phyloP scores from a whole-genome alignment of 2,329 filamentous ascomycete species.

The Sporothrix brunneoviolacea region DNA sequence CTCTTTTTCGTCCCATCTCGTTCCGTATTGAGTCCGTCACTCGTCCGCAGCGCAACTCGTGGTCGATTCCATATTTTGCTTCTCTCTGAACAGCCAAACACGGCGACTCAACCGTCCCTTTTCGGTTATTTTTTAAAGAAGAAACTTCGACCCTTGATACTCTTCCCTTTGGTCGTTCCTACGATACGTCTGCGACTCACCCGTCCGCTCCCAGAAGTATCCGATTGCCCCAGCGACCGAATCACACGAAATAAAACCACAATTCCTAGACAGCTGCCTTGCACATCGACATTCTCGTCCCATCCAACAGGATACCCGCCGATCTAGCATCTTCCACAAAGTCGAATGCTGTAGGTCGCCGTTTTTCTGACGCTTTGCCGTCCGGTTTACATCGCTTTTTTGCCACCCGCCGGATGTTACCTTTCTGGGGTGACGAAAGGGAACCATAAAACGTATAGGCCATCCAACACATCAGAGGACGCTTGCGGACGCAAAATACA shows the following conservation, averaged over 20 bases:
- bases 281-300: background rate
- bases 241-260: background rate
- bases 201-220: too few species aligned
- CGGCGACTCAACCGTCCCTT: too few species aligned
- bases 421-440: background rate
- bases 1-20: background rate
- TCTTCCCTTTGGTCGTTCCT: too few species aligned
- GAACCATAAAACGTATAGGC: background rate
- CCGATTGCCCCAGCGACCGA: conserved; percentile 2
- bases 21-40: too few species aligned
- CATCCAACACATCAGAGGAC: background rate
- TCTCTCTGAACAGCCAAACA: too few species aligned
- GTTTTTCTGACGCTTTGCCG: conserved; percentile 8
- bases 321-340: background rate
- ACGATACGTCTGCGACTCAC: too few species aligned
- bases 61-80: too few species aligned
- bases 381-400: background rate
- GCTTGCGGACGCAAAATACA: background rate
- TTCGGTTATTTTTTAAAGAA: too few species aligned
- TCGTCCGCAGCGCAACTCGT: too few species aligned
- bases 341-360: conserved; percentile 3
- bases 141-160: too few species aligned
- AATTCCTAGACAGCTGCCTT: too few species aligned
- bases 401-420: conserved; percentile 10
- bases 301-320: background rate